These are phyloP conservation scores for Claviceps sp. DNA, from an alignment of 2,329 filamentous ascomycete species.

Conservation along the genomic window DNA sequence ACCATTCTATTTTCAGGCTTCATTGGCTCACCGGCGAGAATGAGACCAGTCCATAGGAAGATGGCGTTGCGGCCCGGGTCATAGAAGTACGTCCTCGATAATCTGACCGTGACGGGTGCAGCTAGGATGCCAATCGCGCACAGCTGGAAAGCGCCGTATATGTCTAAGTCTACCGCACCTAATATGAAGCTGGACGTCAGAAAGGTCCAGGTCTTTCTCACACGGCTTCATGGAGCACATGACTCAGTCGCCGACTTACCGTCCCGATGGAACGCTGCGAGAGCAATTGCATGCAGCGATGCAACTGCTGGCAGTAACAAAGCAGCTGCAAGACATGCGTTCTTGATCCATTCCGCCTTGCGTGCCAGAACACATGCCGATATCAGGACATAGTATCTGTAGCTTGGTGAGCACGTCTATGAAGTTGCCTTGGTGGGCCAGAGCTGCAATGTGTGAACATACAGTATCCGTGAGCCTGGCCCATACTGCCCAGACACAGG, in stretches of 20 bases:
- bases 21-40: conserved; percentile 38
- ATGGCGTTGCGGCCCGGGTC: conserved; percentile 51
- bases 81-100: conserved; percentile 51
- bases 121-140: conserved; percentile 53
- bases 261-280: conserved; percentile 44
- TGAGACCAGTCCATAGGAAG: conserved; percentile 49
- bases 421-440: too few species aligned
- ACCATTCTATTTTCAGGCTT: background rate
- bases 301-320: conserved; percentile 50
- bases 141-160: conserved; percentile 55
- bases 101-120: conserved; percentile 46
- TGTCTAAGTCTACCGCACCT: conserved; percentile 55
- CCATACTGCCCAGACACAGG: conserved; percentile 45
- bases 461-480: conserved; percentile 38
- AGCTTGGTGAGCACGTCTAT: background rate
- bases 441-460: conserved; percentile 9
- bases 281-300: conserved; percentile 48
- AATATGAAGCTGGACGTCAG: background rate
- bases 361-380: conserved; percentile 49
- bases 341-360: conserved; percentile 46
- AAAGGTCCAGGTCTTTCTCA: background rate
- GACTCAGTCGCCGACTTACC: conserved; percentile 27
- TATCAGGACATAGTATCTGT: conserved; percentile 50
- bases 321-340: conserved; percentile 49
- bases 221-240: background rate